phyloP scores from a whole-genome alignment of 2,329 filamentous ascomycete genomes.

The Penicillium olsonii region DNA sequence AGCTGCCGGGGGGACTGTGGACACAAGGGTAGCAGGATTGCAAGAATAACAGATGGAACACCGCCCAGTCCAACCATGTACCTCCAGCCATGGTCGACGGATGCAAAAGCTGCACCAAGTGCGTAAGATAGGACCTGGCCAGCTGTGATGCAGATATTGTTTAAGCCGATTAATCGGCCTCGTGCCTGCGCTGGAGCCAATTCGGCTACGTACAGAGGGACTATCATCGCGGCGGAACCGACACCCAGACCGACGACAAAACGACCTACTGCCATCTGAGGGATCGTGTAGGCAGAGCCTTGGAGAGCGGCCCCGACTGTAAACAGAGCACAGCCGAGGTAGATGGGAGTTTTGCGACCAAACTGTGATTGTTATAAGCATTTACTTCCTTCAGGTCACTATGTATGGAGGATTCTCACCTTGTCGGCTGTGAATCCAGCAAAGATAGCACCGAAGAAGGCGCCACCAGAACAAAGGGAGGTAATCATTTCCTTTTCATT shows the following conservation, averaged over 20 bases:
- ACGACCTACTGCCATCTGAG: slow-evolving; percentile 46
- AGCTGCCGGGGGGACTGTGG: slow-evolving; percentile 54
- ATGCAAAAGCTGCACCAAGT: slow-evolving; percentile 42
- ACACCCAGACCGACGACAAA: slow-evolving; percentile 52
- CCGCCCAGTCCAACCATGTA: slow-evolving; percentile 52
- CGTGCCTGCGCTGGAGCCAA: slow-evolving; percentile 16
- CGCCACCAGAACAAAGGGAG: slow-evolving; percentile 50
- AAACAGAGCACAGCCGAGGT: slow-evolving; percentile 41
- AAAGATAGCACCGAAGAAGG: slow-evolving; percentile 45
- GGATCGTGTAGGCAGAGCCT: slow-evolving; percentile 35
- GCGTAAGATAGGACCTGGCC: slow-evolving; percentile 44
- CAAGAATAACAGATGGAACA: slow-evolving; percentile 49
- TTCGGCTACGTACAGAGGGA: slow-evolving; percentile 33
- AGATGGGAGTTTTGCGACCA: slow-evolving; percentile 27
- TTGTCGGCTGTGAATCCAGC: slow-evolving; percentile 37
- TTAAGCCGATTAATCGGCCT: slow-evolving; percentile 17
- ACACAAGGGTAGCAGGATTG: slow-evolving; percentile 46
- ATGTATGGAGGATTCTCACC: background rate
- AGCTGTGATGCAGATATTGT: slow-evolving; percentile 37
- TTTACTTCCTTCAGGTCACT: background rate
- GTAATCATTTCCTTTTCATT: slow-evolving; percentile 53
- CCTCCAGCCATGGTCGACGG: slow-evolving; percentile 49
- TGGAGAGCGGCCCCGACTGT: slow-evolving; percentile 37
- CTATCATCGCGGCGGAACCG: slow-evolving; percentile 49
- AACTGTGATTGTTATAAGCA: background rate